Evolutionary conservation across 1,284 basidiomycete genomes (phyloP).

Genomic region (Phellopilus nigrolimitatus): DNA sequence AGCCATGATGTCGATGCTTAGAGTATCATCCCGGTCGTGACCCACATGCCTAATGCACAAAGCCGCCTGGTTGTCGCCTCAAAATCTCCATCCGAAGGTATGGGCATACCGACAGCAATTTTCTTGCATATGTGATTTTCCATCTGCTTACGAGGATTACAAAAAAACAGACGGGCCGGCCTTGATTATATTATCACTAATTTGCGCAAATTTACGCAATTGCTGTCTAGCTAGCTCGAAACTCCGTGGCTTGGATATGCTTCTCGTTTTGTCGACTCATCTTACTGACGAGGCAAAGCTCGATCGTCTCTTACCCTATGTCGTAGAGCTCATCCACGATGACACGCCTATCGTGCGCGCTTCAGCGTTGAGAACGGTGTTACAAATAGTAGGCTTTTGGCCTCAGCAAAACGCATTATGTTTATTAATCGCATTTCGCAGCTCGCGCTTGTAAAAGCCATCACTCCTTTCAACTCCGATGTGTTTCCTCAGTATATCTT

Average conservation of each 20-base stretch:
- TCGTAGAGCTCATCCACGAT: conserved; percentile 86
- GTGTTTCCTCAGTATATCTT: conserved; percentile 96
- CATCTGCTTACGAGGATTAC: not conserved
- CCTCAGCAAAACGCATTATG: too few species aligned
- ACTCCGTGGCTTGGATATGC: conserved; percentile 80
- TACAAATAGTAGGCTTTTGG: conserved; percentile 80
- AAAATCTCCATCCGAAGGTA: conserved; percentile 12
- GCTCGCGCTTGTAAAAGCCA: conserved; percentile 82
- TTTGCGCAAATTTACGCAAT: conserved; percentile 89
- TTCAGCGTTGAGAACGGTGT: conserved; percentile 74
- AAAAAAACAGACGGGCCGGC: conserved; percentile 67
- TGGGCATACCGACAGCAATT: too few species aligned
- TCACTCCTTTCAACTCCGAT: conserved; percentile 85
- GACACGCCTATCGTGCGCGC: conserved; percentile 78
- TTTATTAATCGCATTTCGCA: too few species aligned
- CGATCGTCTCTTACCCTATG: conserved; percentile 90
- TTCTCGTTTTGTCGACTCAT: conserved; percentile 78
- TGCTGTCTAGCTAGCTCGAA: conserved; percentile 86
- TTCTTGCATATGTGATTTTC: too few species aligned
- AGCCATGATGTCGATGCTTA: conserved; percentile 27
- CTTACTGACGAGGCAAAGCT: conserved; percentile 94
- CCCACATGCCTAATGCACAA: conserved; percentile 61
- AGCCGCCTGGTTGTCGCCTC: not conserved
- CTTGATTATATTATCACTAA: conserved; percentile 74
- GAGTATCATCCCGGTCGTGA: conserved; percentile 74